Conservation (phyloP, 441 rosid species). For the Gossypium davidsonii region DNA sequence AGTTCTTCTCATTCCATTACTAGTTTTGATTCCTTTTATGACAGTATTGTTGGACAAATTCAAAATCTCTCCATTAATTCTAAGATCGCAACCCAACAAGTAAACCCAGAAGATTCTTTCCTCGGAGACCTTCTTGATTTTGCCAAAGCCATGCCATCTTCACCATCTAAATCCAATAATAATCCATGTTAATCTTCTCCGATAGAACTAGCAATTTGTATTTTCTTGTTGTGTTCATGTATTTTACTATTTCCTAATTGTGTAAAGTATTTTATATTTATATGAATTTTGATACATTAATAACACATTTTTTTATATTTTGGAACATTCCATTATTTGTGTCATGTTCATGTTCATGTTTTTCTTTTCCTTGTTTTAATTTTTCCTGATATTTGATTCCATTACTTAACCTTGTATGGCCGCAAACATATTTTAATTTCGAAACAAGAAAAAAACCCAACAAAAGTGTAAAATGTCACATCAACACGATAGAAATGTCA, state of each 20-base stretch:
- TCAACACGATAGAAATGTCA: no score
- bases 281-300: background rate
- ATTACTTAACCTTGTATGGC: no score
- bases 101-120: slow-evolving; percentile 80
- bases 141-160: slow-evolving; percentile 75
- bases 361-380: background rate
- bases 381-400: background rate
- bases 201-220: background rate
- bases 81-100: slow-evolving; percentile 45
- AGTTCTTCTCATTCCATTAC: slow-evolving; percentile 42
- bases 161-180: slow-evolving; percentile 55
- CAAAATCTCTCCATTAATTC: slow-evolving; percentile 61
- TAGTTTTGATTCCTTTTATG: slow-evolving; percentile 53
- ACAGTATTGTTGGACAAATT: slow-evolving; percentile 60
- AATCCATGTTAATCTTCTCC: slow-evolving; percentile 42
- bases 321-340: background rate
- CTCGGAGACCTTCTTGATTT: slow-evolving; percentile 90
- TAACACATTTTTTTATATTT: background rate
- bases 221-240: background rate
- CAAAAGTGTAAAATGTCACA: no score
- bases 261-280: background rate
- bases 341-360: background rate
- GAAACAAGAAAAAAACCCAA: no score
- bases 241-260: background rate
- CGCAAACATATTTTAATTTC: no score